Evolutionary conservation across 352 stramenopile genomes (phyloP), one percentile per base, ranked within the genome.

Genomic region (Globisporangium cederbergense): DNA sequence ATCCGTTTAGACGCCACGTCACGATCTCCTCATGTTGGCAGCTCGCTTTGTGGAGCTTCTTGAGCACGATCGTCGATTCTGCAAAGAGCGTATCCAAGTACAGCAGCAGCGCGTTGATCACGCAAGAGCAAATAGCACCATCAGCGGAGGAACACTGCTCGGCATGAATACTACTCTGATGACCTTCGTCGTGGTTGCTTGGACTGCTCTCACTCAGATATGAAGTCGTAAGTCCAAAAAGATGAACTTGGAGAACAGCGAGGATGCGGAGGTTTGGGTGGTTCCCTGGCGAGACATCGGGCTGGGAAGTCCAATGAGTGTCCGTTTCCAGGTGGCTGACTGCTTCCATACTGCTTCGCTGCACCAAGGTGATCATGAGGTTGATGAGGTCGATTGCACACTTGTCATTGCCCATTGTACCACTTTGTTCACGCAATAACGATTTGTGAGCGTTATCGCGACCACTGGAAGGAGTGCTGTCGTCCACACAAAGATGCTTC

Each of bases 11-110:
- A 7, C 72, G 64, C 70, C 72, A 75, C 10, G 70, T 71, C 38
- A 80, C 74, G n/a, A 80, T 60, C 38, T 85, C 77, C 67, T 83
- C 77, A n/a, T 83, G 77, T 22, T 88, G 77, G 10, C 78, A 77
- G 50, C 74, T 83, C 40, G 58, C 62, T 56, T 76, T 85, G 61
- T 88, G 79, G 13, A 88, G 71, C 11, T 60, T 71, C 56, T 79
- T 81, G 18, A 88, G 66, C 38, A 88, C 62, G 11, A 36, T 38
- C 36, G 78, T 58, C 2, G 73, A 60, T 53, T 83, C 73, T 0
- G 49, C 28, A 43, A 85, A 64, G 18, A 88, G 51, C 9, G 38
- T 36, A 11, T 85, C 77, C 32, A 88, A 45, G 36, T 85, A 88
- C 11, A 64, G 38, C 7, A 79, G 30, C 46, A 86, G 32, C n/a